Conservation (phyloP, 495 filamentous ascomycete species). For the Sordaria brevicollis region DNA sequence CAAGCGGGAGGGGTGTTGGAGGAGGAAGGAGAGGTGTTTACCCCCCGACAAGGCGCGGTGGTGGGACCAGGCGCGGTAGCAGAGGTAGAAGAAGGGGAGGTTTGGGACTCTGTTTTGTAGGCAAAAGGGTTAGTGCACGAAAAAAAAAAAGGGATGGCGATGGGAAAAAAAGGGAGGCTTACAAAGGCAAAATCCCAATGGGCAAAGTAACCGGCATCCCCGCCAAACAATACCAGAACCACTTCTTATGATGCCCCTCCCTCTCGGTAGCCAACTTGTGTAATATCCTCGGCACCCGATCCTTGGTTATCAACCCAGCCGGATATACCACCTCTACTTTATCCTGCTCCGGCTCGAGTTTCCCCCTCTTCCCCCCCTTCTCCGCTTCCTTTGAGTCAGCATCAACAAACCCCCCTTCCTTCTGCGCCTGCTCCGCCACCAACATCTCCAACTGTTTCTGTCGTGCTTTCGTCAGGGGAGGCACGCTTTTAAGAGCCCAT, state of each 20-base stretch:
- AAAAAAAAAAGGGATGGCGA: background rate
- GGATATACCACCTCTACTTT: constrained; percentile 75
- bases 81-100: constrained; percentile 94
- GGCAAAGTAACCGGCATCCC: constrained; percentile 80
- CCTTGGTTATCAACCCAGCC: constrained; percentile 49
- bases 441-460: background rate
- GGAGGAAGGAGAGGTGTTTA: constrained; percentile 70
- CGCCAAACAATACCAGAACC: constrained; percentile 68
- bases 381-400: constrained; percentile 30
- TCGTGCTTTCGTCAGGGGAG: constrained; percentile 49
- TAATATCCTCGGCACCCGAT: constrained; percentile 51
- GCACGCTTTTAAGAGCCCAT: constrained; percentile 93
- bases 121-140: background rate
- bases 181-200: constrained; percentile 76
- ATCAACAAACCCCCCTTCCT: background rate
- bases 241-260: constrained; percentile 62
- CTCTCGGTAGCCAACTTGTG: constrained; percentile 63
- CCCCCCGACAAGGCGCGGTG: constrained; percentile 72
- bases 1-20: constrained; percentile 49
- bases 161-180: constrained; percentile 23
- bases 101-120: constrained; percentile 63
- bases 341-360: constrained; percentile 48
- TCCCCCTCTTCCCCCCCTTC: constrained; percentile 26
- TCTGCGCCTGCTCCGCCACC: background rate
- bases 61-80: constrained; percentile 64